These are phyloP conservation scores for Cenchrus purpureus DNA, from an alignment of 176 grass and related monocot genomes.

Conservation along the genomic window DNA sequence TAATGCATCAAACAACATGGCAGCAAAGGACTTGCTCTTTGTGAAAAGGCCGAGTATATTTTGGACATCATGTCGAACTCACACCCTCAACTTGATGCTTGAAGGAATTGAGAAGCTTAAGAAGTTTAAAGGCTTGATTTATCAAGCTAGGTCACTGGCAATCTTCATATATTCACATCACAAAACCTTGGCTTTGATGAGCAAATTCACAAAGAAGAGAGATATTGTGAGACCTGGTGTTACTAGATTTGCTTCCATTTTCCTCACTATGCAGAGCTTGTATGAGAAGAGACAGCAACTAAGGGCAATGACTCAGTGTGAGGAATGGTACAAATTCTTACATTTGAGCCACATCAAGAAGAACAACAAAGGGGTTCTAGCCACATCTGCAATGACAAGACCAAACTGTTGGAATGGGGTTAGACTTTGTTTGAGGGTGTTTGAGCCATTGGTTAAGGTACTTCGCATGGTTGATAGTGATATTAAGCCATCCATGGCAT, in stretches of 20 bases:
- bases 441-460: not conserved
- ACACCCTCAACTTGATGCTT: too few relatives aligned
- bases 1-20: too few relatives aligned
- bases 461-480: not conserved
- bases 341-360: not conserved
- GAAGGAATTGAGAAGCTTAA: too few relatives aligned
- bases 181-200: too few relatives aligned
- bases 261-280: not conserved
- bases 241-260: not conserved
- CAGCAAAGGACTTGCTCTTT: not conserved
- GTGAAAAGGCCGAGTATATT: too few relatives aligned
- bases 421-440: not conserved
- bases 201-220: not conserved
- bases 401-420: not conserved
- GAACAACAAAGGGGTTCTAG: not conserved
- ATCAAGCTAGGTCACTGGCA: too few relatives aligned
- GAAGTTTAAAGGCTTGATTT: too few relatives aligned
- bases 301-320: not conserved
- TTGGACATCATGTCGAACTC: too few relatives aligned
- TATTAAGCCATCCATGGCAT: not conserved
- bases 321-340: not conserved
- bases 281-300: not conserved
- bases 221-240: not conserved
- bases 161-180: too few relatives aligned
- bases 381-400: not conserved